Base-by-base conservation (phyloP, 2,329 filamentous ascomycete genomes). In the Cryphonectria carpinicola region DNA sequence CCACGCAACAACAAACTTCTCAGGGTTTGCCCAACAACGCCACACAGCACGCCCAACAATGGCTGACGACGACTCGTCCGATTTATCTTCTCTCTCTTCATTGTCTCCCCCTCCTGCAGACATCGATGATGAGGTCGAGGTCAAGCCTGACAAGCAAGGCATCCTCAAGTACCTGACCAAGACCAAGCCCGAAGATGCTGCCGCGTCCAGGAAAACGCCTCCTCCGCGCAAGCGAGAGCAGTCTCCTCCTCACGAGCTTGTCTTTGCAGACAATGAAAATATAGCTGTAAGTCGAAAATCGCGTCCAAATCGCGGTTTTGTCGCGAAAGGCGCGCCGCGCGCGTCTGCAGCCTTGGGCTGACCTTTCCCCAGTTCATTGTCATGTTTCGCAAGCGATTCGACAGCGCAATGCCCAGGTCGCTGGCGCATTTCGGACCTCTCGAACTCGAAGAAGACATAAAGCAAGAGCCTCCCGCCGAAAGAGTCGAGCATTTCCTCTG, bases 311-410 rank as follows among this genome's bases (percentile, higher is more conserved):
- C 63, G 63, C 63, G 63, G 77, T 79, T 79, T 73, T 74, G 76
- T 80, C 82, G 82, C 83, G 82, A 77, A 79, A 77, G 79, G 85
- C 85, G 86, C 87, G 87, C 86, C 46, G 74, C 74, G 74, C 74
- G 75, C 75, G 79, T 75, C 76, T 76, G 77, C 71, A 69, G 73
- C 77, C 78, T 75, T 78, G 70, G 7, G 76, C 81, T 82, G 78
- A 81, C 77, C 71, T 75, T 73, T 49, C 7, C 7, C 41, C 77
- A 98, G 94, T 98, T 99, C 83, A 93, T 99, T 81, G 94, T 98
- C 75, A 98, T 97, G 93, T 99, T 98, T 83, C 90, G 95, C 80
- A 92, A 93, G 81, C 93, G 96, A 78, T 98, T 99, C 82, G 90
- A 88, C 82, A 94, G 97, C 72, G 92, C 90, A 72, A 96, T 99